Evolutionary conservation across 176 grass and related monocot species (phyloP).

Genomic region (Cenchrus fungigraminus): DNA sequence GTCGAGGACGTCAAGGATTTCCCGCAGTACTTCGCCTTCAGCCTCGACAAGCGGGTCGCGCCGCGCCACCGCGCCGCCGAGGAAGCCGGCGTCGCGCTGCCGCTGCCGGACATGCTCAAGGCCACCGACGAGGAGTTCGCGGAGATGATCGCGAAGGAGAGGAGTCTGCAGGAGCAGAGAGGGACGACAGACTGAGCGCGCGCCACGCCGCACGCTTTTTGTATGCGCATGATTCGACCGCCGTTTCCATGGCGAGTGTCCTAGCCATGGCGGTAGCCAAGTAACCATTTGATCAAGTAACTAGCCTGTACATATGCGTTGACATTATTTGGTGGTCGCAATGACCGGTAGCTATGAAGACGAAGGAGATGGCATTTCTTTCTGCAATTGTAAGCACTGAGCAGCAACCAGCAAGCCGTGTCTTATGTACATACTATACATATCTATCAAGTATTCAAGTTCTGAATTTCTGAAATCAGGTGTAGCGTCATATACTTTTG

Average conservation of each 20-base stretch:
- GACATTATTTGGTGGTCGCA: not conserved
- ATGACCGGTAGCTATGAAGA: not conserved
- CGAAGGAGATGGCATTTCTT: not conserved
- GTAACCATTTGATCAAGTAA: slow-evolving; percentile 15
- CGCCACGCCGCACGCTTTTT: not conserved
- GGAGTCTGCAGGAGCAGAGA: not conserved
- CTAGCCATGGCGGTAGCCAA: not conserved
- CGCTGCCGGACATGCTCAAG: slow-evolving; percentile 65
- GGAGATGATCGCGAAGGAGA: slow-evolving; percentile 51
- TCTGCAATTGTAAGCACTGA: slow-evolving; percentile 1
- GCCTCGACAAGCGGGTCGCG: slow-evolving; percentile 73
- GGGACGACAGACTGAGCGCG: not conserved
- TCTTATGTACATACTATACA: not conserved
- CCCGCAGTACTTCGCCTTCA: slow-evolving; percentile 77
- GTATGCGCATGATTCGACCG: not conserved
- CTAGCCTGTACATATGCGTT: slow-evolving; percentile 42
- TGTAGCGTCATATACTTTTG: not conserved
- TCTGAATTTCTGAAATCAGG: not conserved
- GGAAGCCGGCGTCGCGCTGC: slow-evolving; percentile 56
- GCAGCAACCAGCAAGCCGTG: not conserved
- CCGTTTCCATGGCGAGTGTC: not conserved
- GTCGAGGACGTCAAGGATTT: slow-evolving; percentile 83
- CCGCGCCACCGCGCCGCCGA: slow-evolving; percentile 54
- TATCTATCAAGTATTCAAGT: not conserved
- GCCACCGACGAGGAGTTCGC: slow-evolving; percentile 70